These are phyloP conservation scores for Pseudopithomyces chartarum DNA, from an alignment of 2,329 filamentous ascomycete species.

Conservation along the genomic window DNA sequence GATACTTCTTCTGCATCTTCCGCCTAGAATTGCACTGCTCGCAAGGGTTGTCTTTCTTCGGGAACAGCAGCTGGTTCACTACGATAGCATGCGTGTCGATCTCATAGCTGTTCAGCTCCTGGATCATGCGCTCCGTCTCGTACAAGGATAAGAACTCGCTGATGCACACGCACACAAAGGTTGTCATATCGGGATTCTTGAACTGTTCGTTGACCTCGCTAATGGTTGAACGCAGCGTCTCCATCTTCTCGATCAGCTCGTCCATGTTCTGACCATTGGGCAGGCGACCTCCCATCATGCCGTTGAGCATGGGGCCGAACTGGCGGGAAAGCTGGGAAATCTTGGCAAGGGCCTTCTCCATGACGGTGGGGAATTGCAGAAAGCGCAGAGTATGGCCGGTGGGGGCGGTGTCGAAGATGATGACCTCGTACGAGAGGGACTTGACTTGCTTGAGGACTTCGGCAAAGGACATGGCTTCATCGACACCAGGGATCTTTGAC, in stretches of 20 bases:
- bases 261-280: constrained; percentile 92
- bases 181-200: constrained; percentile 93
- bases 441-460: constrained; percentile 99
- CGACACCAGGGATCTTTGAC: constrained; percentile 88
- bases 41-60: constrained; percentile 80
- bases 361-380: constrained; percentile 95
- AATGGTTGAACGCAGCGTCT: constrained; percentile 90
- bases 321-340: constrained; percentile 91
- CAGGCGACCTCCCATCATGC: constrained; percentile 77
- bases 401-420: constrained; percentile 98
- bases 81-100: constrained; percentile 98
- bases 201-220: constrained; percentile 96
- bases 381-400: constrained; percentile 98
- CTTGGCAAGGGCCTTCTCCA: constrained; percentile 98
- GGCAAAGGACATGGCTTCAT: constrained; percentile 99
- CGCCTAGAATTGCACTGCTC: constrained; percentile 93
- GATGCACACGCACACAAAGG: constrained; percentile 98
- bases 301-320: constrained; percentile 94
- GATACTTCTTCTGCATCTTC: constrained; percentile 99
- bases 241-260: constrained; percentile 93
- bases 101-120: constrained; percentile 88
- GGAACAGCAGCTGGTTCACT: constrained; percentile 96
- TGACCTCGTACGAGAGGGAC: constrained; percentile 96
- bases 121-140: constrained; percentile 99
- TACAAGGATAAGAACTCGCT: constrained; percentile 96